phyloP scores from a whole-genome alignment of 805 yeast genomes.

The Brettanomyces bruxellensis region DNA sequence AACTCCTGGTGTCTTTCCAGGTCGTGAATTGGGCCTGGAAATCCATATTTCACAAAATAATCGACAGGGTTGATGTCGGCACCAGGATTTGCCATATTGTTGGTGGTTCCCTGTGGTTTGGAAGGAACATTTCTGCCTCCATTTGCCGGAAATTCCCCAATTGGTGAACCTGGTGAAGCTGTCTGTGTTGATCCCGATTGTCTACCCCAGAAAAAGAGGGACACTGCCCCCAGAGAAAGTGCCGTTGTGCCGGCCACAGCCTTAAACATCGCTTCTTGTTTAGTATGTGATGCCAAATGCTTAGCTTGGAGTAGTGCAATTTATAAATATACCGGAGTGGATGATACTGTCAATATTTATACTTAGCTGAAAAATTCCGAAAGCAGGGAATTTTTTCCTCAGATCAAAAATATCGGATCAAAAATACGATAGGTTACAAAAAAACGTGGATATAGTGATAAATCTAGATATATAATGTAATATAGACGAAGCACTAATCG shows the following conservation, averaged over 20 bases:
- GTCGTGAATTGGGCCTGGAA: constrained; percentile 93
- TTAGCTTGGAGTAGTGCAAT: too few relatives aligned
- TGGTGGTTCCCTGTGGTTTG: constrained; percentile 5
- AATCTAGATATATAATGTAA: too few relatives aligned
- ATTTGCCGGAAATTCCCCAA: background rate
- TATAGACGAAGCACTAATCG: too few relatives aligned
- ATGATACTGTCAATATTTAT: too few relatives aligned
- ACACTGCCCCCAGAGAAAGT: constrained; percentile 15
- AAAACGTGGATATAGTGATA: too few relatives aligned
- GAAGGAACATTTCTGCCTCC: constrained; percentile 4
- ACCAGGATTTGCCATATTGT: constrained; percentile 10
- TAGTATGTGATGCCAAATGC: background rate
- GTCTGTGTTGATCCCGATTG: constrained; percentile 12
- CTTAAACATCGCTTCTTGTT: constrained; percentile 8
- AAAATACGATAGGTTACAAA: too few relatives aligned
- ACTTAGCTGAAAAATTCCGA: too few relatives aligned
- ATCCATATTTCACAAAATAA: constrained; percentile 76
- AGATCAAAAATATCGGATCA: too few relatives aligned
- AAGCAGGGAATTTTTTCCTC: too few relatives aligned
- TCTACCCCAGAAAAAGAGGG: constrained; percentile 23
- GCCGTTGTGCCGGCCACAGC: constrained; percentile 9
- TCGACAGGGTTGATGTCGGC: constrained; percentile 58
- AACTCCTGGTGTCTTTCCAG: constrained; percentile 65
- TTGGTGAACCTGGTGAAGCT: constrained; percentile 11
- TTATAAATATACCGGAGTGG: too few relatives aligned